A percentile compares a stretch with the other conserved stretches of the same genome.
These are phyloP conservation scores for Castanospermum australe DNA, from an alignment of 306 rosid genomes.

Conservation along the genomic window DNA sequence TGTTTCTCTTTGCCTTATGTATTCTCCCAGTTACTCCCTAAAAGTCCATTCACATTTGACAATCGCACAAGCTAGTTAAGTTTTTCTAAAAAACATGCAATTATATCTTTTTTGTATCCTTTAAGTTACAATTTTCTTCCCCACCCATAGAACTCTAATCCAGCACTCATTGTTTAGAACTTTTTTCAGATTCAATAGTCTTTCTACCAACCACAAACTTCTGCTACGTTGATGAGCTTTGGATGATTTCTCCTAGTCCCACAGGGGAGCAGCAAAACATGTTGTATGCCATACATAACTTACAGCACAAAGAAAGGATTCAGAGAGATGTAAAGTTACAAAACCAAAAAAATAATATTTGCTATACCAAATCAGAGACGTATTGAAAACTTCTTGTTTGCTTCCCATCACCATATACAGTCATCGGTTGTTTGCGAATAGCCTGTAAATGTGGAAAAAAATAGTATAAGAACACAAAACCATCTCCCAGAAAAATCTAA, in stretches of 20 bases:
- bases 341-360: not conserved
- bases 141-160: not conserved
- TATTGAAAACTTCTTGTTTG: constrained; percentile 98
- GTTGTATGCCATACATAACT: not conserved
- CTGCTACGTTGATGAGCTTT: not conserved
- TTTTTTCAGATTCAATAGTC: not conserved
- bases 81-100: constrained; percentile 7
- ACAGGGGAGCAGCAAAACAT: not conserved
- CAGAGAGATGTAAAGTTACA: not conserved
- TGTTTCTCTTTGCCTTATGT: constrained; percentile 9
- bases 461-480: not conserved
- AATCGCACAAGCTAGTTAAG: not conserved
- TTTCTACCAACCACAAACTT: not conserved
- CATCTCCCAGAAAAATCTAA: not conserved
- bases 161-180: constrained; percentile 4
- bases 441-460: constrained; percentile 56
- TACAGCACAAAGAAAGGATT: not conserved
- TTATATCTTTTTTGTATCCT: too few relatives aligned
- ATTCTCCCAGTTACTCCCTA: not conserved
- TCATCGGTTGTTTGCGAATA: constrained; percentile 87
- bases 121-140: constrained; percentile 15
- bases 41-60: not conserved
- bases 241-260: not conserved
- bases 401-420: constrained; percentile 95
- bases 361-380: constrained; percentile 89